A percentile compares a stretch with the other conserved stretches of the same genome.
These are phyloP conservation scores for Hanseniaspora taiwanica DNA, from an alignment of 805 yeast genomes.

Conservation along the genomic window DNA sequence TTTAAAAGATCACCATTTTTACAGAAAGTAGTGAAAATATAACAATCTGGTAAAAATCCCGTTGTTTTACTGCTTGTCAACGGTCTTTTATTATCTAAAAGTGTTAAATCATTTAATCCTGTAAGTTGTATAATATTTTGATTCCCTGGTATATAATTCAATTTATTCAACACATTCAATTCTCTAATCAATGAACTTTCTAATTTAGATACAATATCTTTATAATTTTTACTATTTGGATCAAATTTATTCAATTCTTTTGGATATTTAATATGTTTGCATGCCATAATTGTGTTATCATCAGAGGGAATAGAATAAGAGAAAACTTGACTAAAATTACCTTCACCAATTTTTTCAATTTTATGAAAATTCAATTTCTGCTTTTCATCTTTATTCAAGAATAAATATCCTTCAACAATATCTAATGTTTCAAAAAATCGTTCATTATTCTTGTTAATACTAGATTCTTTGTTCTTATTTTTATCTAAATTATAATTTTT, in stretches of 20 bases:
- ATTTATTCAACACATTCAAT: conserved; percentile 41
- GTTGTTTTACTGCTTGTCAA: conserved; percentile 5
- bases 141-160: conserved; percentile 32
- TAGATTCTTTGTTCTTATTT: too few relatives aligned
- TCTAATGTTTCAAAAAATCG: background rate
- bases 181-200: conserved; percentile 63
- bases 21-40: conserved; percentile 62
- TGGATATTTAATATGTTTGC: conserved; percentile 4
- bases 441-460: too few relatives aligned
- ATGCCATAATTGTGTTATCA: too few relatives aligned
- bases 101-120: conserved; percentile 28
- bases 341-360: background rate
- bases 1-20: conserved; percentile 78
- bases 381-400: too few relatives aligned
- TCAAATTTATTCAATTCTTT: background rate
- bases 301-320: too few relatives aligned
- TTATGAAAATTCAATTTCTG: background rate
- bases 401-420: background rate
- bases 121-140: conserved; percentile 57
- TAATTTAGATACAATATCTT: conserved; percentile 35
- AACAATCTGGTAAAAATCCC: conserved; percentile 19
- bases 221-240: conserved; percentile 14
- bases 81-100: conserved; percentile 17
- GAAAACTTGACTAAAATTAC: background rate
- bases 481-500: too few relatives aligned